Evolutionary conservation across 2,329 filamentous ascomycete species (phyloP).

Genomic region (Aspergillus texensis): DNA sequence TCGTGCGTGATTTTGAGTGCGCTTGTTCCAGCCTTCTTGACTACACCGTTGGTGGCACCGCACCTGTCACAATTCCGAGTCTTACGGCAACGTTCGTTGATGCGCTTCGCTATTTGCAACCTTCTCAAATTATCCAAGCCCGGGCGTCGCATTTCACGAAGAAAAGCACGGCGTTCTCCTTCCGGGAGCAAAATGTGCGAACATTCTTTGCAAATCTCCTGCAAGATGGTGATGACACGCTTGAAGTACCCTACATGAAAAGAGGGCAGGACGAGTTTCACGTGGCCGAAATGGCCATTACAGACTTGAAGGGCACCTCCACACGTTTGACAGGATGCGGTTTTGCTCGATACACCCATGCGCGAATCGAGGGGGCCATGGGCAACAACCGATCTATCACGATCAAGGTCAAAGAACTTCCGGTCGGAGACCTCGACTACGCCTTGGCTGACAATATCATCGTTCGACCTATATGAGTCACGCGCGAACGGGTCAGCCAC

Average conservation of each 20-base stretch:
- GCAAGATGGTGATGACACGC: constrained; percentile 86
- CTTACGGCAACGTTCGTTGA: constrained; percentile 89
- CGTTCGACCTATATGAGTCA: constrained; percentile 69
- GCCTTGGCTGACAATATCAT: constrained; percentile 93
- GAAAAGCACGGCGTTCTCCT: constrained; percentile 71
- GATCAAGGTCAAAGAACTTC: constrained; percentile 87
- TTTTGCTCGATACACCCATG: constrained; percentile 87
- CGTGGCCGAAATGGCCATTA: constrained; percentile 93
- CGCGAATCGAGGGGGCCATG: constrained; percentile 87
- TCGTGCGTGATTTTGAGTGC: constrained; percentile 95
- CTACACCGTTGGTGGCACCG: constrained; percentile 80
- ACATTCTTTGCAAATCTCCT: constrained; percentile 96
- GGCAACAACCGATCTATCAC: constrained; percentile 71
- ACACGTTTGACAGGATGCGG: constrained; percentile 78
- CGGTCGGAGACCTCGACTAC: constrained; percentile 94
- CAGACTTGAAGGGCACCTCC: constrained; percentile 79
- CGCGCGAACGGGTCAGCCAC: constrained; percentile 12
- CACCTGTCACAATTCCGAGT: constrained; percentile 81
- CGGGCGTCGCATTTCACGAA: constrained; percentile 79
- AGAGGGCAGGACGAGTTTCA: constrained; percentile 84
- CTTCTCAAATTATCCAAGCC: constrained; percentile 85
- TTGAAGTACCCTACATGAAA: constrained; percentile 97
- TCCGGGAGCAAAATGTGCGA: constrained; percentile 81
- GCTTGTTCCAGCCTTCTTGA: constrained; percentile 78
- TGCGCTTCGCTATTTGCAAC: constrained; percentile 80